phyloP scores from a whole-genome alignment of 768 basidiomycete species.

The Hericium alpestre region DNA sequence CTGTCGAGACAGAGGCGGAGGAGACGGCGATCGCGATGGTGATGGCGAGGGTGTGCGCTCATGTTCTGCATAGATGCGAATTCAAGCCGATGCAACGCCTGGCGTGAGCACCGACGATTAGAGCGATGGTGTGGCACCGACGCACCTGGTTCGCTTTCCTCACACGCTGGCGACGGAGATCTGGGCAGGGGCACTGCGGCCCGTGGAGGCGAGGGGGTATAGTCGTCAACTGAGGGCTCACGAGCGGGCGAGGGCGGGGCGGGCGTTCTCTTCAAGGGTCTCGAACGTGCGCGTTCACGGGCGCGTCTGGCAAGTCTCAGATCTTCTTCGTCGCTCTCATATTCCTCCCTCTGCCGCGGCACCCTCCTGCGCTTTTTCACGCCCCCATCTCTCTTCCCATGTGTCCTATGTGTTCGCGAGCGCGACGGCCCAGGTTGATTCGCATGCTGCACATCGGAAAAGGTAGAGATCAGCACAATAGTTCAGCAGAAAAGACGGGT shows the following conservation, averaged over 20 bases:
- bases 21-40: conserved; percentile 20
- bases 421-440: not conserved
- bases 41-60: not conserved
- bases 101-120: not conserved
- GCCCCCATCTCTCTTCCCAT: not conserved
- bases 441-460: not conserved
- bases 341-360: conserved; percentile 9
- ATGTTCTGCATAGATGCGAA: not conserved
- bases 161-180: not conserved
- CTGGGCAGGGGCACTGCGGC: not conserved
- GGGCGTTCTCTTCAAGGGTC: not conserved
- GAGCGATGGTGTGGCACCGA: not conserved
- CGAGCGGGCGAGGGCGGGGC: not conserved
- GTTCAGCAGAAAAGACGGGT: not conserved
- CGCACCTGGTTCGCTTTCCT: not conserved
- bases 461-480: not conserved
- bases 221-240: not conserved
- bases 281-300: not conserved
- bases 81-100: not conserved
- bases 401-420: not conserved
- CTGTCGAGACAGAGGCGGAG: conserved; percentile 22
- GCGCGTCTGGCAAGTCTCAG: not conserved
- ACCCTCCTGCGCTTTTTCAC: not conserved
- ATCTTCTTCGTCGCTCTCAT: conserved; percentile 9
- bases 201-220: not conserved